Percentiles rank a stretch among this genome's conserved stretches.
Conservation (phyloP, 1,284 basidiomycete genomes). For the Peniophora sp. region DNA sequence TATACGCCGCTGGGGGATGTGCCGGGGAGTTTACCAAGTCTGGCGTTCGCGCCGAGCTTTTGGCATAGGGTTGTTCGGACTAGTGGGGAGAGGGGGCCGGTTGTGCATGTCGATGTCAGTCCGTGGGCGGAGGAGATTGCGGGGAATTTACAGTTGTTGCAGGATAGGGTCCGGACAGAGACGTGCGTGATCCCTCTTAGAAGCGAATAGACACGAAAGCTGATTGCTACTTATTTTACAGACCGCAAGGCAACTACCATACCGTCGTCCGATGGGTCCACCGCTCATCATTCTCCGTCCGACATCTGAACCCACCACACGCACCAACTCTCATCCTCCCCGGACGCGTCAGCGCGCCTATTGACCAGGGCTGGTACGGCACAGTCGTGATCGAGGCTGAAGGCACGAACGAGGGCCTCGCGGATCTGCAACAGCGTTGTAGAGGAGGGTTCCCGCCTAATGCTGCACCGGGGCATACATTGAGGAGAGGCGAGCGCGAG, state of each 20-base stretch:
- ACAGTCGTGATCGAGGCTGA: constrained; percentile 73
- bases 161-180: constrained; percentile 70
- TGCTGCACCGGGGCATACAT: constrained; percentile 24
- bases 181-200: constrained; percentile 43
- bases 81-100: constrained; percentile 51
- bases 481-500: constrained; percentile 37
- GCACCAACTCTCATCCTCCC: constrained; percentile 17
- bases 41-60: constrained; percentile 76
- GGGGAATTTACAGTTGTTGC: constrained; percentile 61
- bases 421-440: constrained; percentile 69
- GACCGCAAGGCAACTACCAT: constrained; percentile 67
- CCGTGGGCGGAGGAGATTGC: constrained; percentile 74
- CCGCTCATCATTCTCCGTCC: constrained; percentile 63
- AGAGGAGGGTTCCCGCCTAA: constrained; percentile 58
- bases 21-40: constrained; percentile 64
- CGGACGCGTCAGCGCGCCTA: constrained; percentile 28
- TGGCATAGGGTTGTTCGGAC: constrained; percentile 74
- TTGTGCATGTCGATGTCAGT: constrained; percentile 62
- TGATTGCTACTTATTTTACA: constrained; percentile 20
- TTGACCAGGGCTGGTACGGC: constrained; percentile 75
- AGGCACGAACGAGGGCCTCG: constrained; percentile 74
- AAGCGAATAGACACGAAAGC: background rate
- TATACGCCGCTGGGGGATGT: constrained; percentile 68
- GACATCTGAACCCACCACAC: constrained; percentile 22
- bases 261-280: constrained; percentile 79